These are phyloP conservation scores for Suillus cothurnatus DNA, from an alignment of 768 basidiomycete genomes.

Conservation along the genomic window DNA sequence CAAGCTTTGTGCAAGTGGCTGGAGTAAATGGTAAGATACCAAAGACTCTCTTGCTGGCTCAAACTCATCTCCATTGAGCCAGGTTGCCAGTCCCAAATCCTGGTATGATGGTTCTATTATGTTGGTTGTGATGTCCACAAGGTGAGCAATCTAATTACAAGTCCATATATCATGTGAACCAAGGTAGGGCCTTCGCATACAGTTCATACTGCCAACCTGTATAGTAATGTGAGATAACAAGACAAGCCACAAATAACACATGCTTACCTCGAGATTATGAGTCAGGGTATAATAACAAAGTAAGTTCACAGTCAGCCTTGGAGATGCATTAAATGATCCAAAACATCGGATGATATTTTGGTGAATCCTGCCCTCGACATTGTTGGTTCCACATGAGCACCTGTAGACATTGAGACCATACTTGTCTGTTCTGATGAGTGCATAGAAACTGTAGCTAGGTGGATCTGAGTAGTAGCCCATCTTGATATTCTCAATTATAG, in stretches of 20 bases:
- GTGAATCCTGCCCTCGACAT: conserved; percentile 40
- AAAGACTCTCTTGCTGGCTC: conserved; percentile 13
- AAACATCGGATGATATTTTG: conserved; percentile 22
- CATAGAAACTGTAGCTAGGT: conserved; percentile 30
- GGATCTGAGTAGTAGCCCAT: conserved; percentile 35
- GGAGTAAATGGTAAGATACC: conserved; percentile 10
- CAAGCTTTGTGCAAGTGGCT: background rate
- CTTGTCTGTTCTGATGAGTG: conserved; percentile 11
- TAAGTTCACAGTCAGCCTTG: conserved; percentile 22
- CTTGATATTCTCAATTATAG: conserved; percentile 30
- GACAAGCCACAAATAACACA: background rate
- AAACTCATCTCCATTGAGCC: conserved; percentile 19
- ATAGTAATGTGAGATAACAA: background rate
- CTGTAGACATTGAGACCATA: conserved; percentile 21
- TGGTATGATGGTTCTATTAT: background rate
- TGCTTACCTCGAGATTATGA: conserved; percentile 29
- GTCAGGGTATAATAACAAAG: conserved; percentile 24
- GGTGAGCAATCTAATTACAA: conserved; percentile 15
- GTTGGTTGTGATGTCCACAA: background rate
- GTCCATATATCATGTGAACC: conserved; percentile 29
- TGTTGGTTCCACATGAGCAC: conserved; percentile 33
- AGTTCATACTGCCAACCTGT: conserved; percentile 27
- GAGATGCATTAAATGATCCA: conserved; percentile 21
- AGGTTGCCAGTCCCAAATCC: background rate
- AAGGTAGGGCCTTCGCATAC: conserved; percentile 22